These are phyloP conservation scores for Xylaria intraflava DNA, from an alignment of 495 filamentous ascomycete genomes.

Conservation along the genomic window DNA sequence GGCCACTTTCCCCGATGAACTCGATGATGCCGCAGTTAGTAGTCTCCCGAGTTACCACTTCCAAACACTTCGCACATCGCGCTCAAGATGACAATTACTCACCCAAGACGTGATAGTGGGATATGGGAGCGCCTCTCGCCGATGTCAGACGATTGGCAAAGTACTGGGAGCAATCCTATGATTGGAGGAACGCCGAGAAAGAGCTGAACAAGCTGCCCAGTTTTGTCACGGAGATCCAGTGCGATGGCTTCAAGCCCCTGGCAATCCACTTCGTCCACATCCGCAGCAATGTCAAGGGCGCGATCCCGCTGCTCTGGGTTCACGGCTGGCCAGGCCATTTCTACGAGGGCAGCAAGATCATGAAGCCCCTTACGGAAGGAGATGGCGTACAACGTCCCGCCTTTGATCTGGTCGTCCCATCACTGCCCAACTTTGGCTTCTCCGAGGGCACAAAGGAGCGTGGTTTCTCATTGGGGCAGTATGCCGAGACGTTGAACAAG, in stretches of 20 bases:
- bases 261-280: constrained; percentile 52
- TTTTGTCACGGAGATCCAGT: constrained; percentile 44
- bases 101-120: constrained; percentile 12
- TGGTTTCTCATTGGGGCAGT: constrained; percentile 54
- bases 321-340: constrained; percentile 67
- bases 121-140: constrained; percentile 39
- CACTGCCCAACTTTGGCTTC: constrained; percentile 64
- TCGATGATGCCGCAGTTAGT: constrained; percentile 18
- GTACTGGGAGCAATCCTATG: constrained; percentile 43
- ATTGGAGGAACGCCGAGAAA: constrained; percentile 42
- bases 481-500: constrained; percentile 54
- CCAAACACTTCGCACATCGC: constrained; percentile 7
- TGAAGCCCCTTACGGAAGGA: constrained; percentile 46
- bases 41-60: constrained; percentile 25
- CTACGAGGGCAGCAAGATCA: constrained; percentile 57
- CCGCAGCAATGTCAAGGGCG: constrained; percentile 37
- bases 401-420: constrained; percentile 61
- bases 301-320: constrained; percentile 52
- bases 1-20: constrained; percentile 30
- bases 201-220: constrained; percentile 51
- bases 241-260: constrained; percentile 40
- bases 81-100: background rate
- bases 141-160: constrained; percentile 46
- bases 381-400: constrained; percentile 39
- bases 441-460: constrained; percentile 42